Conservation (phyloP, 306 rosid genomes). For the Leucaena leucocephala region DNA sequence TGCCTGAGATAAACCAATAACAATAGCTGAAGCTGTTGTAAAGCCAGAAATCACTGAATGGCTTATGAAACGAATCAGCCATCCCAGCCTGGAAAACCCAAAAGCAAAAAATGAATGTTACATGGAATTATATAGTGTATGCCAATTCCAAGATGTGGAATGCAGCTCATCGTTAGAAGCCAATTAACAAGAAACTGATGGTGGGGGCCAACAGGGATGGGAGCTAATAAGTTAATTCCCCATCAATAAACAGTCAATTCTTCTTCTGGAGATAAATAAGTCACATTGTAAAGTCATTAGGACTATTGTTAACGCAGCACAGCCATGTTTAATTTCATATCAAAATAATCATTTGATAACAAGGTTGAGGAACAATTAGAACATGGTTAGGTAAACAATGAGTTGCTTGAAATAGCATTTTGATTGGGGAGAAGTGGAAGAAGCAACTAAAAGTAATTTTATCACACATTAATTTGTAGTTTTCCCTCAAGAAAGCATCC, state of each 20-base stretch:
- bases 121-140: not conserved
- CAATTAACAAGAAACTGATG: conserved; percentile 15
- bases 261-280: conserved; percentile 13
- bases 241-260: conserved; percentile 26
- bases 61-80: conserved; percentile 96
- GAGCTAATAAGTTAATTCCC: conserved; percentile 13
- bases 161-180: conserved; percentile 20
- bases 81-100: conserved; percentile 84
- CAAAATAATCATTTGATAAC: conserved; percentile 28
- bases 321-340: conserved; percentile 14
- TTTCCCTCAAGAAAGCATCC: not conserved
- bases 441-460: not conserved
- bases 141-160: not conserved
- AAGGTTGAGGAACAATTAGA: not conserved
- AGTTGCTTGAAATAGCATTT: not conserved
- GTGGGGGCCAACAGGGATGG: not conserved
- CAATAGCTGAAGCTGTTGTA: conserved; percentile 92
- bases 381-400: not conserved
- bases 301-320: conserved; percentile 7
- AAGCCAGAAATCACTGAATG: conserved; percentile 99
- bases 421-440: not conserved
- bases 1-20: conserved; percentile 91
- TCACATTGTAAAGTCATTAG: conserved; percentile 22
- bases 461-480: not conserved
- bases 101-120: conserved; percentile 13